Conservation (phyloP, 2,329 filamentous ascomycete species). For the Fusarium citri region DNA sequence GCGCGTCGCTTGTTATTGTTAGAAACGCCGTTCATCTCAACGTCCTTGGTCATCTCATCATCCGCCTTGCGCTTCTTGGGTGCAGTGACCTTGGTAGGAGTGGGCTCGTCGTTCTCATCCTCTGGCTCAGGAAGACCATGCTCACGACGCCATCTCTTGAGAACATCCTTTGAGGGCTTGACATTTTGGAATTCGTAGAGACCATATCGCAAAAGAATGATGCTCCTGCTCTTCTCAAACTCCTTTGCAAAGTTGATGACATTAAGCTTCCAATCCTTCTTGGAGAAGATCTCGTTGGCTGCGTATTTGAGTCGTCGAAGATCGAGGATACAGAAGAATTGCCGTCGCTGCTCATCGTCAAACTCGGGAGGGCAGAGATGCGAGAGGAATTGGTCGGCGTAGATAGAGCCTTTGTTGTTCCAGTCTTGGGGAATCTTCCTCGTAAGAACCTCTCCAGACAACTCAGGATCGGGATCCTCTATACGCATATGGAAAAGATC, state of each 20-base stretch:
- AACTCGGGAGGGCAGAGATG: slow-evolving; percentile 68
- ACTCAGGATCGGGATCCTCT: slow-evolving; percentile 65
- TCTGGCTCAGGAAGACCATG: slow-evolving; percentile 65
- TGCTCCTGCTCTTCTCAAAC: slow-evolving; percentile 71
- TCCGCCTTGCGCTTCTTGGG: slow-evolving; percentile 69
- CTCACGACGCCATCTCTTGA: slow-evolving; percentile 68
- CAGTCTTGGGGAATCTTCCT: slow-evolving; percentile 66
- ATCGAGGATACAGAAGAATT: slow-evolving; percentile 73
- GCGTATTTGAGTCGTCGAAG: slow-evolving; percentile 71
- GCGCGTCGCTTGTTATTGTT: slow-evolving; percentile 62
- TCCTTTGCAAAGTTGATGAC: slow-evolving; percentile 72
- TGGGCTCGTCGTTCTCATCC: slow-evolving; percentile 54
- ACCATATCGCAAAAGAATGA: slow-evolving; percentile 71
- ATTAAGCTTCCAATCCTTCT: slow-evolving; percentile 73
- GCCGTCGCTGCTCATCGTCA: slow-evolving; percentile 68
- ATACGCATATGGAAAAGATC: slow-evolving; percentile 71
- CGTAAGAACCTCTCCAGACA: slow-evolving; percentile 66
- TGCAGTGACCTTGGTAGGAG: slow-evolving; percentile 50
- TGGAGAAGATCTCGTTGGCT: slow-evolving; percentile 69
- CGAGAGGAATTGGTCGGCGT: slow-evolving; percentile 69
- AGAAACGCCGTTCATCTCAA: slow-evolving; percentile 50
- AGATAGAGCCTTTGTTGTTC: slow-evolving; percentile 65
- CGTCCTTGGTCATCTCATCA: slow-evolving; percentile 59
- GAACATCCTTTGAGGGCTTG: slow-evolving; percentile 67
- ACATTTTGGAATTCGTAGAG: slow-evolving; percentile 73